Evolutionary conservation across 768 basidiomycete genomes (phyloP).

Genomic region (Rhizopogon salebrosus): DNA sequence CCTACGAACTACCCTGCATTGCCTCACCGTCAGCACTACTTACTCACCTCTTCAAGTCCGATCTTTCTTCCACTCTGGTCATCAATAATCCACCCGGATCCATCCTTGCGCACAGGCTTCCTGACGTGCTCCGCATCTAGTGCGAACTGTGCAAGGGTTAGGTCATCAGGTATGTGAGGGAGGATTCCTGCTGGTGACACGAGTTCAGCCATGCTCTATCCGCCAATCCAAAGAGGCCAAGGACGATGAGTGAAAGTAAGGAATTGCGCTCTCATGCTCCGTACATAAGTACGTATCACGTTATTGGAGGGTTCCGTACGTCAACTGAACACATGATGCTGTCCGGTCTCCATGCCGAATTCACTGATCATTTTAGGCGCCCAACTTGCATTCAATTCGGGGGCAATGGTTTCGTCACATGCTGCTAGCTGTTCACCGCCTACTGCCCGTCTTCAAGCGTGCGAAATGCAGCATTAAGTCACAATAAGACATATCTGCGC

Average conservation of each 20-base stretch:
- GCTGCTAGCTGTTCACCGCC: too few species aligned
- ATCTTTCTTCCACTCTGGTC: slow-evolving; percentile 32
- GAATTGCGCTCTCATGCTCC: too few species aligned
- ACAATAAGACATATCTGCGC: too few species aligned
- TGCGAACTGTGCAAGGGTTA: slow-evolving; percentile 34
- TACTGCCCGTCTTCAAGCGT: too few species aligned
- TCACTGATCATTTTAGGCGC: too few species aligned
- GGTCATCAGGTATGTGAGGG: slow-evolving; percentile 32
- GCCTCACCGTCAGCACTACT: not conserved
- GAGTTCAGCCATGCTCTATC: slow-evolving; percentile 21
- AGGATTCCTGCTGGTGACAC: slow-evolving; percentile 22
- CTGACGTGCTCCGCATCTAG: slow-evolving; percentile 29
- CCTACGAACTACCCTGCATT: not conserved
- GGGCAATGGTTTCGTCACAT: too few species aligned
- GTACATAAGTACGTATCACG: too few species aligned
- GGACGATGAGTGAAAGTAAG: not conserved
- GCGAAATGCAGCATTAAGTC: too few species aligned
- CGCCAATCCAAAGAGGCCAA: not conserved
- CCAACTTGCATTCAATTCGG: too few species aligned
- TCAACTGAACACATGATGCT: too few species aligned
- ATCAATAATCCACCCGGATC: slow-evolving; percentile 37
- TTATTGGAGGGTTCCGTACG: too few species aligned
- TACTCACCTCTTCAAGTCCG: slow-evolving; percentile 32
- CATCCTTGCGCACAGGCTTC: slow-evolving; percentile 19
- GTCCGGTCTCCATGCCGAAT: too few species aligned